Conservation (phyloP, 179 eudicot genomes). For the Camellia oleifera region DNA sequence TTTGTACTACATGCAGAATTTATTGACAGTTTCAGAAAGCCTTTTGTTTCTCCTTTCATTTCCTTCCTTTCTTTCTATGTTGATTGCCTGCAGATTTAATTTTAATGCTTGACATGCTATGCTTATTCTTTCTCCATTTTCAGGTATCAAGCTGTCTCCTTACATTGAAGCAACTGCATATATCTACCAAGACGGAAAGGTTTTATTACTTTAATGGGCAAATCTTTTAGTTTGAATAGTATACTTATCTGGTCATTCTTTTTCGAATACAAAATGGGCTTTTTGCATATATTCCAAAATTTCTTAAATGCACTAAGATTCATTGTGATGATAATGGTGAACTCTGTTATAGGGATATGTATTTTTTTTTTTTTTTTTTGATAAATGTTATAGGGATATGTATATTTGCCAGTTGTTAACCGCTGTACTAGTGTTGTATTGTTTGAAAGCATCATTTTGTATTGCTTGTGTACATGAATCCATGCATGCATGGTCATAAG, state of each 20-base stretch:
- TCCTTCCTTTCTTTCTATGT: background rate
- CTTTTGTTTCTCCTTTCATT: background rate
- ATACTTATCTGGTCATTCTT: background rate
- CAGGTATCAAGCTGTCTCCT: slow-evolving; percentile 91
- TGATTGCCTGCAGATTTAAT: background rate
- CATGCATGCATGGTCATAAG: background rate
- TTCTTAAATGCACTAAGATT: background rate
- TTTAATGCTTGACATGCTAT: background rate
- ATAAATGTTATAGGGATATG: background rate
- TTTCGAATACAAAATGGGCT: background rate
- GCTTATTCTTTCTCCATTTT: slow-evolving; percentile 7
- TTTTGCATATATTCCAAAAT: background rate
- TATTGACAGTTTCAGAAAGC: background rate
- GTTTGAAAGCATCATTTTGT: background rate
- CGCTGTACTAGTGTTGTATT: background rate
- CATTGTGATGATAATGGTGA: background rate
- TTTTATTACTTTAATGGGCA: slow-evolving; percentile 17
- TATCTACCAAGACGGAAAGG: slow-evolving; percentile 99
- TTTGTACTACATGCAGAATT: background rate
- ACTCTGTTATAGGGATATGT: background rate
- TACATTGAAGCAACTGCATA: slow-evolving; percentile 94
- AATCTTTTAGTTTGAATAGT: background rate
- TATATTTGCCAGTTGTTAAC: too few relatives aligned
- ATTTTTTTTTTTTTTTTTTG: too few relatives aligned
- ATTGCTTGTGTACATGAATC: background rate